Percentiles rank a stretch among this genome's conserved stretches.
These are phyloP conservation scores for Nicotiana tabacum DNA, from an alignment of 257 asterid species.

Conservation along the genomic window DNA sequence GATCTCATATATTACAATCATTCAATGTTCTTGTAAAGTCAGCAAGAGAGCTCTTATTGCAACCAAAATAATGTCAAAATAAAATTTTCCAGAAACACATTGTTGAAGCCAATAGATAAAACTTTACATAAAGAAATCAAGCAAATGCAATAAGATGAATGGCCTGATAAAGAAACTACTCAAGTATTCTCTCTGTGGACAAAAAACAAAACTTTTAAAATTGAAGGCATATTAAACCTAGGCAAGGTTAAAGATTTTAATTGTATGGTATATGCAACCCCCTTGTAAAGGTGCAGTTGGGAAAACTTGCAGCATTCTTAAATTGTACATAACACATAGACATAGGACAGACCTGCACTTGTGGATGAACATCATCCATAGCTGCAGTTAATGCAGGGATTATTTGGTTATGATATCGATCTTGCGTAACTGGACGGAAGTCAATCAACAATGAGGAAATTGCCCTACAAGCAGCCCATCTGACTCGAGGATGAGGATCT, in stretches of 20 bases:
- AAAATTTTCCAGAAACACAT: background rate
- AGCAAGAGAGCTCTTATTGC: background rate
- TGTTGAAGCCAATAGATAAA: background rate
- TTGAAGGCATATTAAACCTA: no score
- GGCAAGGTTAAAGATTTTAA: background rate
- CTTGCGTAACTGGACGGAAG: conserved; percentile 89
- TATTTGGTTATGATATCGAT: conserved; percentile 64
- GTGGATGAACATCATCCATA: conserved; percentile 92
- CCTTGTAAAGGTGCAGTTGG: background rate
- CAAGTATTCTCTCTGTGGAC: background rate
- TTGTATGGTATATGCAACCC: background rate
- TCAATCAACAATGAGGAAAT: conserved; percentile 80
- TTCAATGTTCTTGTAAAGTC: background rate
- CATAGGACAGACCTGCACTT: conserved; percentile 67
- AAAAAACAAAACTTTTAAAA: no score
- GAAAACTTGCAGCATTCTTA: background rate
- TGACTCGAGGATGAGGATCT: conserved; percentile 91
- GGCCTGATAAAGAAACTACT: background rate
- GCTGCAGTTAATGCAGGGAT: conserved; percentile 72
- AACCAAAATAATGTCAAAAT: background rate
- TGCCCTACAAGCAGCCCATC: conserved; percentile 96
- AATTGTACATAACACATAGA: background rate
- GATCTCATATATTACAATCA: no score
- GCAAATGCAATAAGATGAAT: background rate
- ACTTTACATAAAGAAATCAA: background rate